These are phyloP conservation scores for Haplosporangium sp. DNA, from an alignment of 371 early-diverging fungal species.

Conservation along the genomic window DNA sequence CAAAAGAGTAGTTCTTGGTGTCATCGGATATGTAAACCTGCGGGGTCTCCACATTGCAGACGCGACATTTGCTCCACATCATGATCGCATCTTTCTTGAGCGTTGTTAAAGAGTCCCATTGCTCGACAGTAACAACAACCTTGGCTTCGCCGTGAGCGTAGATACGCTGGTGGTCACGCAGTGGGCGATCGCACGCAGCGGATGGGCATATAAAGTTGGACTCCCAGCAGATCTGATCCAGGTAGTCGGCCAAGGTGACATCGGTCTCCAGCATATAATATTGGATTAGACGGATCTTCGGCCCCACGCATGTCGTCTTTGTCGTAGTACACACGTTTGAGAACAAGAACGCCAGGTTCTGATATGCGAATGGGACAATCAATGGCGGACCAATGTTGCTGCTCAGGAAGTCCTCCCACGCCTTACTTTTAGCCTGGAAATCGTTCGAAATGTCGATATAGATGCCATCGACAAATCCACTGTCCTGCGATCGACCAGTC, in stretches of 20 bases:
- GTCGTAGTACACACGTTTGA: conserved; percentile 76
- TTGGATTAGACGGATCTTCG: conserved; percentile 78
- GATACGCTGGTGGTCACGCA: conserved; percentile 81
- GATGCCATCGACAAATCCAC: conserved; percentile 57
- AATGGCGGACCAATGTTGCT: conserved; percentile 57
- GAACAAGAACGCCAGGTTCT: conserved; percentile 77
- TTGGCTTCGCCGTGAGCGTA: conserved; percentile 87
- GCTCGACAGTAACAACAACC: conserved; percentile 83
- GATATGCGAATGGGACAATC: conserved; percentile 76
- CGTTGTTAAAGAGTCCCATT: conserved; percentile 57
- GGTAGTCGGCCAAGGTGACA: conserved; percentile 87
- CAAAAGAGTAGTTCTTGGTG: conserved; percentile 94
- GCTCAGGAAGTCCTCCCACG: conserved; percentile 68
- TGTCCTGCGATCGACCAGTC: conserved; percentile 54
- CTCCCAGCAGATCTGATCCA: conserved; percentile 84
- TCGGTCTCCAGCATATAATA: conserved; percentile 85
- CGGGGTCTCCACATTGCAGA: conserved; percentile 79
- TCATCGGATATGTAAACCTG: conserved; percentile 84
- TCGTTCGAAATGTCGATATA: conserved; percentile 66
- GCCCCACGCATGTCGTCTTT: conserved; percentile 77
- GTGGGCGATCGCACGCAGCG: conserved; percentile 75
- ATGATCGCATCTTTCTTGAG: conserved; percentile 82
- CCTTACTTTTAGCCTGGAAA: conserved; percentile 60
- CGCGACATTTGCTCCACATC: conserved; percentile 87
- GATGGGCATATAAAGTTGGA: conserved; percentile 72